phyloP scores from a whole-genome alignment of 305 asterid species.

The Fraxinus angustifolia region DNA sequence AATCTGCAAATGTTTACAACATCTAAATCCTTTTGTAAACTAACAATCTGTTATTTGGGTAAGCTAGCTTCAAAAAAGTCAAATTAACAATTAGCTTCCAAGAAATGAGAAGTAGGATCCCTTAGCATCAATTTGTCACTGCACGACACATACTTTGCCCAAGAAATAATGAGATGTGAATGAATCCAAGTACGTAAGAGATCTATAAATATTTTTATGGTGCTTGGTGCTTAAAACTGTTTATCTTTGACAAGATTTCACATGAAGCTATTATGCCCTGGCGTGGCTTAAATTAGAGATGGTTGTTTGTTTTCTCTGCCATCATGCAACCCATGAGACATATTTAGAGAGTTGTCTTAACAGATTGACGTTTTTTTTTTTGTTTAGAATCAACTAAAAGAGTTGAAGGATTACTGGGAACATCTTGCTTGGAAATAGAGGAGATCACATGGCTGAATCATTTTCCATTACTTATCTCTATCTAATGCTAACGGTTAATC shows the following conservation, averaged over 20 bases:
- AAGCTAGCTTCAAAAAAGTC: background rate
- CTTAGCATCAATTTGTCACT: background rate
- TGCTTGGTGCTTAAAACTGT: background rate
- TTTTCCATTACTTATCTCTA: constrained; percentile 16
- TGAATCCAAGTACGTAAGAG: background rate
- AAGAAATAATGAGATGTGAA: background rate
- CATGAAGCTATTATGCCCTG: background rate
- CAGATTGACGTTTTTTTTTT: constrained; percentile 8
- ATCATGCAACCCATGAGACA: background rate
- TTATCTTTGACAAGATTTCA: background rate
- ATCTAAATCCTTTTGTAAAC: background rate
- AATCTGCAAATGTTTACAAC: background rate
- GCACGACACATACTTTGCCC: background rate
- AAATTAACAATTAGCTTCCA: background rate
- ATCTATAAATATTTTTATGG: background rate
- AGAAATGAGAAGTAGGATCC: background rate
- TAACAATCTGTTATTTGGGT: background rate
- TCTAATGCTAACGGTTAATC: constrained; percentile 23
- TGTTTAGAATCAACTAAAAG: constrained; percentile 8
- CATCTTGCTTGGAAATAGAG: constrained; percentile 16
- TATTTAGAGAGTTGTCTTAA: background rate
- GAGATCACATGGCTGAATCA: constrained; percentile 24
- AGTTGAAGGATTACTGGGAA: constrained; percentile 15
- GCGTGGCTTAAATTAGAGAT: background rate
- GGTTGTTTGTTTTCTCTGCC: background rate